Base-by-base conservation (phyloP, 2,329 filamentous ascomycete genomes). In the Sporothrix dimorphospora region DNA sequence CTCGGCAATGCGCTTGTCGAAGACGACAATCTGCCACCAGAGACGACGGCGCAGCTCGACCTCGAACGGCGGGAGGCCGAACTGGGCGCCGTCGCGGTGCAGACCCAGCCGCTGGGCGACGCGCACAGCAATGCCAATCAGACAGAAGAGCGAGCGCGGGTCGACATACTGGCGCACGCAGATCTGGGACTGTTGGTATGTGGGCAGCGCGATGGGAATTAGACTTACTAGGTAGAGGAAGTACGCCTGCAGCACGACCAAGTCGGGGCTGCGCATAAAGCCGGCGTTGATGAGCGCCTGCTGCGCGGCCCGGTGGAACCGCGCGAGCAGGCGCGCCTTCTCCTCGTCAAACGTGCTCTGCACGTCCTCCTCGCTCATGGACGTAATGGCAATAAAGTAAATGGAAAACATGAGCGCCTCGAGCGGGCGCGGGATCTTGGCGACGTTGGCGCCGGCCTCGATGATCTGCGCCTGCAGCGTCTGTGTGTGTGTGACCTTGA, bases 1-100 rank as follows among this genome's bases (percentile, higher is more conserved):
- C 78, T 93, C 91, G 72, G 89, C 86, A 49, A 92, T 86, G 27
- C 91, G 89, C 73, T 86, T 84, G 78, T 94, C 92, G 75, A 92
- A 91, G 34, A 88, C 83, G 16, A 91, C 85, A 19, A 94, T 83
- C 42, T 89, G 88, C 91, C 91, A 94, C 91, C 91, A 93, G 1
- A 94, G 81, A 49, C 91, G 85, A 67, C 91, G 87, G n/a, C 91
- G 86, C 80, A 92, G 86, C 80, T 93, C 91, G 3, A 88, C 86
- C 76, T 93, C 90, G 70, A 89, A 92, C 42, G 83, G 86, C 3
- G 80, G 82, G 2, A 88, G 76, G 74, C 78, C 76, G 69, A 86
- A 86, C 71, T 87, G 83, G 1, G 81, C 82, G 1, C 87, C 84
- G 77, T 93, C 91, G 51, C 84, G 85, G 74, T 93, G 89, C n/a